phyloP scores from a whole-genome alignment of 225 moss, liverwort and hornwort genomes.

The Bryum argenteum region DNA sequence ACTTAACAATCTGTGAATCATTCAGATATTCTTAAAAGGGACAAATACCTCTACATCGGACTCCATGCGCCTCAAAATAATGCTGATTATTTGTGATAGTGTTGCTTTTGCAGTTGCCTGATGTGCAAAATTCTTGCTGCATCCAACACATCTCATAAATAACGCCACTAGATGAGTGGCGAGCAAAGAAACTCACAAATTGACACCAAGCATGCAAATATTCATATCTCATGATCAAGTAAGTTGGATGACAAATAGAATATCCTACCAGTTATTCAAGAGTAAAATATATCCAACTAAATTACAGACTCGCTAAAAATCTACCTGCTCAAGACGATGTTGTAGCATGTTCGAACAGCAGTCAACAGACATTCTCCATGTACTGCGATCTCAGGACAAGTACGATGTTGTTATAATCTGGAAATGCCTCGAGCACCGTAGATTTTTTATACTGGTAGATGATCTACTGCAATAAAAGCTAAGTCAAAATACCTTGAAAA shows the following conservation, averaged over 20 bases:
- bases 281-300: constrained; percentile 6
- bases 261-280: constrained; percentile 2
- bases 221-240: not conserved
- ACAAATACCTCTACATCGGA: constrained; percentile 74
- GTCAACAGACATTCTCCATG: constrained; percentile 98
- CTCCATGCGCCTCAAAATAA: constrained; percentile 95
- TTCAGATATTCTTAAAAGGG: not conserved
- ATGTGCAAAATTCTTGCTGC: constrained; percentile 91
- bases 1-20: too few species aligned
- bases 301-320: not conserved
- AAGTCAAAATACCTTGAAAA: constrained; percentile 70
- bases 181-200: constrained; percentile 6
- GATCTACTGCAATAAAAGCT: not conserved
- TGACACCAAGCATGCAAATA: not conserved
- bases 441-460: constrained; percentile 7
- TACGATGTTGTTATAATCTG: constrained; percentile 16
- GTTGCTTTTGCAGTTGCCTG: constrained; percentile 97
- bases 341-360: constrained; percentile 99
- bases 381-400: constrained; percentile 59
- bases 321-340: constrained; percentile 96
- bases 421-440: not conserved
- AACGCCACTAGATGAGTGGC: not conserved
- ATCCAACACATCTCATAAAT: constrained; percentile 24
- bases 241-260: not conserved
- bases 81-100: constrained; percentile 96